phyloP scores from a whole-genome alignment of 139 green algal genomes.

The Eudorina sp. region DNA sequence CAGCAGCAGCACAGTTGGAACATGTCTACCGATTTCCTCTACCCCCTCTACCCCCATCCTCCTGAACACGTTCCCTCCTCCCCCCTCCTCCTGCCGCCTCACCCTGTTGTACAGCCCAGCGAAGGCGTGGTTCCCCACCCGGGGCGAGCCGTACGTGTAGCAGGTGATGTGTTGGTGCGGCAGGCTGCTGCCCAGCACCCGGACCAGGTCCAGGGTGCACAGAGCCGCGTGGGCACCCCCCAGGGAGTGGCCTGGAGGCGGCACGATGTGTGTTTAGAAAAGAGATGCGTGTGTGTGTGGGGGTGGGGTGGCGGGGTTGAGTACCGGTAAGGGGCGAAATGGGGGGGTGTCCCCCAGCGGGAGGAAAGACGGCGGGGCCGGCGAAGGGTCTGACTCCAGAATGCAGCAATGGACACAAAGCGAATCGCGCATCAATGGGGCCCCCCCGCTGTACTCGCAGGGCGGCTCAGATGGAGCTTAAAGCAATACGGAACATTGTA shows the following conservation, averaged over 20 bases:
- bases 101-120: slow-evolving; percentile 64
- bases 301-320: too few species aligned
- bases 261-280: neutral
- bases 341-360: too few species aligned
- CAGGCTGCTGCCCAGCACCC: neutral
- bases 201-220: slow-evolving; percentile 21
- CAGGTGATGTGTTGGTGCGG: slow-evolving; percentile 58
- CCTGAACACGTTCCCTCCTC: too few species aligned
- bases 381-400: too few species aligned
- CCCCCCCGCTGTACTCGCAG: too few species aligned
- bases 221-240: slow-evolving; percentile 22
- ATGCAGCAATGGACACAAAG: neutral
- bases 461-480: too few species aligned
- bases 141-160: slow-evolving; percentile 84
- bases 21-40: too few species aligned
- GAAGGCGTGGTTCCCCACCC: slow-evolving; percentile 87
- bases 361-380: too few species aligned
- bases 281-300: neutral
- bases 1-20: too few species aligned
- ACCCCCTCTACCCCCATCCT: too few species aligned
- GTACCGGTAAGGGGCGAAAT: too few species aligned
- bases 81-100: neutral
- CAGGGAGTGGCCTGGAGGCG: slow-evolving; percentile 32
- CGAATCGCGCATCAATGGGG: neutral
- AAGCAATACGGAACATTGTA: too few species aligned